Evolutionary conservation across 2,329 filamentous ascomycete genomes (phyloP).

Genomic region (Alternaria sp.): DNA sequence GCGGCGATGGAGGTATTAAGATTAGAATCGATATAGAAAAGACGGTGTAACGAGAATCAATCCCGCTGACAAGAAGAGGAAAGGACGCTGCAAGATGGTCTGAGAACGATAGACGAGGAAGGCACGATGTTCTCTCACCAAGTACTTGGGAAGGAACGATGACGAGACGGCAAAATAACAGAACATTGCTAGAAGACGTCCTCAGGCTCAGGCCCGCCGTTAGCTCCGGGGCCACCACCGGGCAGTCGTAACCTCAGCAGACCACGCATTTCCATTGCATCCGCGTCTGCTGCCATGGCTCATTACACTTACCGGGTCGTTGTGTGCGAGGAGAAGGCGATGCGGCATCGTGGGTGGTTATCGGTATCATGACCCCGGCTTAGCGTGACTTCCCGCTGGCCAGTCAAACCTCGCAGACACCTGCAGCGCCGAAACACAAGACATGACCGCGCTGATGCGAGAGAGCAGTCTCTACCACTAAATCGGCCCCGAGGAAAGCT

Average conservation of each 20-base stretch:
- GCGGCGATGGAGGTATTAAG: conserved; percentile 12
- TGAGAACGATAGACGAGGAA: conserved; percentile 24
- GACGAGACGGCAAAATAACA: conserved; percentile 16
- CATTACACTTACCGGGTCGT: conserved; percentile 32
- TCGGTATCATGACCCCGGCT: conserved; percentile 30
- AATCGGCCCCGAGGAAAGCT: conserved; percentile 9
- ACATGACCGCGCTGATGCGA: conserved; percentile 23
- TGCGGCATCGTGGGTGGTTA: conserved; percentile 43
- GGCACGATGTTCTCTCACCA: conserved; percentile 25
- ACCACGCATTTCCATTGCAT: conserved; percentile 23
- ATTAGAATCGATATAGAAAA: conserved; percentile 21
- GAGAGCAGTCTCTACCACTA: conserved; percentile 33
- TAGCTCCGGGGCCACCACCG: conserved; percentile 15
- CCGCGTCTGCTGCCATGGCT: conserved; percentile 22
- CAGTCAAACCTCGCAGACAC: conserved; percentile 33
- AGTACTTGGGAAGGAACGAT: conserved; percentile 17
- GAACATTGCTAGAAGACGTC: conserved; percentile 23
- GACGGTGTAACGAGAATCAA: conserved; percentile 13
- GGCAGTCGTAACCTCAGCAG: conserved; percentile 20
- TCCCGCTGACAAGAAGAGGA: conserved; percentile 12
- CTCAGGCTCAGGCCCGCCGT: background rate
- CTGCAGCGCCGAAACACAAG: conserved; percentile 22
- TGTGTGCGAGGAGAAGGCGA: conserved; percentile 33
- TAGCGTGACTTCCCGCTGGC: conserved; percentile 28
- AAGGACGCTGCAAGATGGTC: conserved; percentile 16